Evolutionary conservation across 306 rosid species (phyloP).

Genomic region (Trichosanthes cucumerina): DNA sequence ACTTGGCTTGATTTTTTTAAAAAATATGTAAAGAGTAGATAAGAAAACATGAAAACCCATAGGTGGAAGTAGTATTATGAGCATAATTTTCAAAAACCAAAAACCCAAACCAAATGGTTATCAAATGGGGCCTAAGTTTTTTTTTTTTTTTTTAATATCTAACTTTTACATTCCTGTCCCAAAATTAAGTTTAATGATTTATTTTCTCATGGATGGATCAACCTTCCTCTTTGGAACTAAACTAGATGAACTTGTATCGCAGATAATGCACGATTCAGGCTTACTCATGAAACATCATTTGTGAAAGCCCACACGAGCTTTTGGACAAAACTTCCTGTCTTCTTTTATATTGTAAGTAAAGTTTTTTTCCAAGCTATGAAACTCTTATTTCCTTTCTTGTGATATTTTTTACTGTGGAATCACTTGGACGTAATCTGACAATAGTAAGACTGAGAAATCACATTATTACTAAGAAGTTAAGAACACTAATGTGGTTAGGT

Average conservation of each 20-base stretch:
- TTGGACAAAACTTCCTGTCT: conserved; percentile 61
- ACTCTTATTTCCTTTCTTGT: not conserved
- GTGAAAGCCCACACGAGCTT: conserved; percentile 69
- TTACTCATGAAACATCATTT: conserved; percentile 84
- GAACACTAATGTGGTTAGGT: not conserved
- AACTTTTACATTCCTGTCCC: not conserved
- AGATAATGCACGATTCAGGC: conserved; percentile 77
- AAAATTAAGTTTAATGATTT: not conserved
- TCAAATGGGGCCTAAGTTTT: too few species aligned
- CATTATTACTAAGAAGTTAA: not conserved
- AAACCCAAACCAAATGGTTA: too few species aligned
- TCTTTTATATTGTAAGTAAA: conserved; percentile 63
- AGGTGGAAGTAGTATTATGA: too few species aligned
- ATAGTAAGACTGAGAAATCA: not conserved
- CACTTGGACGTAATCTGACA: not conserved
- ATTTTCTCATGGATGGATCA: not conserved
- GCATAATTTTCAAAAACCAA: too few species aligned
- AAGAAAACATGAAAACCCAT: too few species aligned
- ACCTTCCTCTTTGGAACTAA: conserved; percentile 4
- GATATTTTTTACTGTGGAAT: not conserved
- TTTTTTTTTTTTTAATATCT: not conserved
- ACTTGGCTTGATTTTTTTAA: too few species aligned
- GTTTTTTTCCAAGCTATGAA: conserved; percentile 6
- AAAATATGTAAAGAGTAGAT: too few species aligned
- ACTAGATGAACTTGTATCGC: conserved; percentile 6